Base-by-base conservation (phyloP, 768 basidiomycete species). In the Favolaschia claudopus region DNA sequence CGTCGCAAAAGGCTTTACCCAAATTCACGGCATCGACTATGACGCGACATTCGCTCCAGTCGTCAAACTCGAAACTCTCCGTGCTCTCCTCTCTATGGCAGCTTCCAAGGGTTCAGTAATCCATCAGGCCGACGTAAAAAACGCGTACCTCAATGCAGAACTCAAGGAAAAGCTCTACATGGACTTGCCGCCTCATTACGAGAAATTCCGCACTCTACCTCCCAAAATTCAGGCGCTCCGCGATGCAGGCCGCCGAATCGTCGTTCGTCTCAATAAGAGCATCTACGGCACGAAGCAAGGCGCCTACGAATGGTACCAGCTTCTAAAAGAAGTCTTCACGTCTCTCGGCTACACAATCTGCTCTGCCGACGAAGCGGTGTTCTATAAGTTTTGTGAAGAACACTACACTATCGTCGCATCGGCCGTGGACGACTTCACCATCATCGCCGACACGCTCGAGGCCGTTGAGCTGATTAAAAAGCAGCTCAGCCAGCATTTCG, bases 231-330 rank as follows among this genome's bases (percentile, higher is more conserved):
- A 67, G 38, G 55, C 67, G 4, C 56, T 80, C 5, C 80, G 79
- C 65, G 74, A 78, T 0, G 64, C 76, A 6, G 75, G 75, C 24
- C 77, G 80, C 20, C 67, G 59, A 42, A 40, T 65, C 24, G 58
- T 57, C 29, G 46, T 50, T 7, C 51, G 49, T 12, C 56, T 58
- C 43, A 43, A 51, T 5, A 50, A 51, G 28, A 42, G 48, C 5
- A 39, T 58, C 15, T 51, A 58, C 48, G 56, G 56, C 56, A 58
- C 56, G 2, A 69, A 70, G 27, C 76, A 77, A 54, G 69, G 72
- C 3, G 65, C 65, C 1, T 50, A 67, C 24, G 54, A 68, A 17
- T 77, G 76, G 74, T 67, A 73, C 46, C 55, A 64, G 49, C 67
- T 51, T 27, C 46, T 72, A 1, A 31, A 51, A 9, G 43, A 39